Evolutionary conservation across 345 rosid species (phyloP).

Genomic region (Sonneratia caseolaris): DNA sequence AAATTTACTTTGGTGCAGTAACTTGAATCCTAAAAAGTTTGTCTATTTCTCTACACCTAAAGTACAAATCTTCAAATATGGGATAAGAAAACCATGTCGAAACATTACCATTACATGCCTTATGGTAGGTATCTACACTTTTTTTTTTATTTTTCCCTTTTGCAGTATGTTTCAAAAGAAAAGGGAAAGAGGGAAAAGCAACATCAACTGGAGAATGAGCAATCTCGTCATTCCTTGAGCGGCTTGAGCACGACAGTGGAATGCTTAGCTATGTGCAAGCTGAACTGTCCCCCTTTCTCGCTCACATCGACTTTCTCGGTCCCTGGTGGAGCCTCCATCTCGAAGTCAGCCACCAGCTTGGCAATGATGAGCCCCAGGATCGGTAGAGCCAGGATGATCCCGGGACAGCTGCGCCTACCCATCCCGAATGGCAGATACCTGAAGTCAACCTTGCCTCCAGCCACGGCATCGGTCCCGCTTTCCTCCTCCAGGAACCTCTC

Average conservation of each 20-base stretch:
- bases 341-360: conserved; percentile 35
- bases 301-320: conserved; percentile 32
- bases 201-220: not conserved
- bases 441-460: conserved; percentile 46
- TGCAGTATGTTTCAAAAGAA: no score
- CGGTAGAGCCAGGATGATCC: conserved; percentile 49
- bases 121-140: not conserved
- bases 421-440: conserved; percentile 48
- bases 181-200: no score
- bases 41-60: not conserved
- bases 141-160: no score
- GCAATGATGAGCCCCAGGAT: conserved; percentile 46
- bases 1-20: not conserved
- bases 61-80: not conserved
- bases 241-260: conserved; percentile 44
- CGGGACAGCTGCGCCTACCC: conserved; percentile 56
- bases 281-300: conserved; percentile 65
- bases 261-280: conserved; percentile 49
- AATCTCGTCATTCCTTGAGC: conserved; percentile 5
- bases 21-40: not conserved
- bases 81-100: not conserved
- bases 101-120: not conserved
- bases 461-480: conserved; percentile 25
- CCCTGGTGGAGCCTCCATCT: conserved; percentile 30
- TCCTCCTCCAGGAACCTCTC: conserved; percentile 53